A percentile compares a stretch with the other conserved stretches of the same genome.
These are phyloP conservation scores for Neurospora intermedia DNA, from an alignment of 495 filamentous ascomycete genomes.

Conservation along the genomic window DNA sequence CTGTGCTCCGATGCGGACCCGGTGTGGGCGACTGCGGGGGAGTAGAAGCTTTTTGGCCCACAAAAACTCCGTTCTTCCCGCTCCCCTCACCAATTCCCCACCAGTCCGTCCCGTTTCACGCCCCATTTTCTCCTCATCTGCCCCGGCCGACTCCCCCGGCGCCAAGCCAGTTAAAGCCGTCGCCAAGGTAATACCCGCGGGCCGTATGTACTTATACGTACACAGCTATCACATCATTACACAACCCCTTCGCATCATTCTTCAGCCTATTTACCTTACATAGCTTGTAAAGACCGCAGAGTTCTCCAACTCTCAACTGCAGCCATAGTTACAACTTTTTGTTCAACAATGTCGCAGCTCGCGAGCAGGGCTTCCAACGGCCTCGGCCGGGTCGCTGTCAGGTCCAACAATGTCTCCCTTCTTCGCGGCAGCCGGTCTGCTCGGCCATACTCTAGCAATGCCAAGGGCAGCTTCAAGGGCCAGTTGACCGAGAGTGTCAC, in stretches of 20 bases:
- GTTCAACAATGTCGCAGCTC: constrained; percentile 21
- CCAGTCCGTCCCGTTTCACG: not conserved
- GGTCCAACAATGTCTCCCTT: not conserved
- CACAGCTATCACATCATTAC: not conserved
- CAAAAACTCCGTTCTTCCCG: not conserved
- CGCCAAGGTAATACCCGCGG: not conserved
- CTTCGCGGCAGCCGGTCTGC: constrained; percentile 3
- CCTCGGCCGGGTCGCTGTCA: constrained; percentile 3
- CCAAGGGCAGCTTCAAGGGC: constrained; percentile 49
- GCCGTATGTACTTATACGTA: not conserved
- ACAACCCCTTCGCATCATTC: not conserved
- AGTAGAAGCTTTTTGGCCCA: not conserved
- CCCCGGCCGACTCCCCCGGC: not conserved
- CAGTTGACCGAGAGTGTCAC: constrained; percentile 82
- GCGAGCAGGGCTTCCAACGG: constrained; percentile 19
- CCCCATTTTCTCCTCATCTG: not conserved
- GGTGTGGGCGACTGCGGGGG: not conserved
- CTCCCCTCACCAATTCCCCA: not conserved
- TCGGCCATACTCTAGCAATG: constrained; percentile 2
- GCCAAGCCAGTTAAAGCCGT: not conserved
- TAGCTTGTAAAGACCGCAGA: not conserved
- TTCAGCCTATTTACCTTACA: not conserved
- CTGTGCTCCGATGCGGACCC: not conserved
- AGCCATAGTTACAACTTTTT: not conserved
- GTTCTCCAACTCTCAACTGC: not conserved